A percentile compares a stretch with the other conserved stretches of the same genome.
Evolutionary conservation across 2,329 filamentous ascomycete genomes (phyloP).

Genomic region (Phaeosphaeriaceae sp.): DNA sequence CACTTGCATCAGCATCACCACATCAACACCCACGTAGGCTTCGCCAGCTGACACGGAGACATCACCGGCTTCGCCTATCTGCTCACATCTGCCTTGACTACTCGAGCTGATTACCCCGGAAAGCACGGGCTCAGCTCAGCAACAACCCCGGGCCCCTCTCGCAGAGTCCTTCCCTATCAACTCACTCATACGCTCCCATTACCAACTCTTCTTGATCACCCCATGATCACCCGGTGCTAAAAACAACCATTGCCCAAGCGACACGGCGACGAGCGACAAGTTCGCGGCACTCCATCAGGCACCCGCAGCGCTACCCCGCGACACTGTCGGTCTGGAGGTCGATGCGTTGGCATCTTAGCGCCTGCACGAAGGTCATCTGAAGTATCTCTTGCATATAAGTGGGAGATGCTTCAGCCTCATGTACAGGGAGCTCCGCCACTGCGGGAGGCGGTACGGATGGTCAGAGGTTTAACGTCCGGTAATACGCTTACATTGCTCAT

Average conservation of each 20-base stretch:
- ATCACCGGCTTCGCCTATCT: conserved; percentile 19
- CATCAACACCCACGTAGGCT: conserved; percentile 20
- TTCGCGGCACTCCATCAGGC: conserved; percentile 39
- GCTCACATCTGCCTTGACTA: background rate
- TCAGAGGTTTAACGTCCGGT: conserved; percentile 50
- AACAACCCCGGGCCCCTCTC: conserved; percentile 5
- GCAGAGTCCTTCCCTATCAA: conserved; percentile 4
- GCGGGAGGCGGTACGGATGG: conserved; percentile 46
- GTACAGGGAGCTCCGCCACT: conserved; percentile 43
- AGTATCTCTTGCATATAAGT: conserved; percentile 32
- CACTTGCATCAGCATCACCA: conserved; percentile 20
- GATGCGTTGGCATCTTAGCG: conserved; percentile 50
- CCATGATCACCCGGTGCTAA: conserved; percentile 36
- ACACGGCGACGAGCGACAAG: conserved; percentile 14
- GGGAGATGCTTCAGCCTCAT: conserved; percentile 45
- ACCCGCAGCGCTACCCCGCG: conserved; percentile 43
- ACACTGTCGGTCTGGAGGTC: conserved; percentile 41
- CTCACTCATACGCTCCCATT: conserved; percentile 11
- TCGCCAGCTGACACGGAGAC: conserved; percentile 24
- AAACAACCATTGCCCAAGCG: conserved; percentile 34
- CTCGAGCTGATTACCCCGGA: conserved; percentile 20
- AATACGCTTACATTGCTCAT: conserved; percentile 34
- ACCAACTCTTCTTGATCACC: conserved; percentile 13
- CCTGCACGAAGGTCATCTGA: conserved; percentile 47
- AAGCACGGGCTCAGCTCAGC: conserved; percentile 23